Evolutionary conservation across 495 filamentous ascomycete genomes (phyloP).

Genomic region (Monascus purpureus): DNA sequence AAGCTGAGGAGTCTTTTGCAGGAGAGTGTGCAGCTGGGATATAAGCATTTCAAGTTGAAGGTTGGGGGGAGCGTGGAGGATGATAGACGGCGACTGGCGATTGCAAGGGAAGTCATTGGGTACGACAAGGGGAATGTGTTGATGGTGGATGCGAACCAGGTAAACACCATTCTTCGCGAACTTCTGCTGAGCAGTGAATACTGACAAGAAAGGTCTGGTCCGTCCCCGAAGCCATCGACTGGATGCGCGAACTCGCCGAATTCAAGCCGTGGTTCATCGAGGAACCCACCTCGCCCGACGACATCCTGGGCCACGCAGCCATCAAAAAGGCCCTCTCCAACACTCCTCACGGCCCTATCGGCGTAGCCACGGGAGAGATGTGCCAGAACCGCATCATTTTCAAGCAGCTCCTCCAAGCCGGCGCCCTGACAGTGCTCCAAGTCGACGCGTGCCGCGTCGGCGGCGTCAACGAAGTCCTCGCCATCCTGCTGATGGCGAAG

Average conservation of each 20-base stretch:
- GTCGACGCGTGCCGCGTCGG: conserved; percentile 86
- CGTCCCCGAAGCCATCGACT: conserved; percentile 78
- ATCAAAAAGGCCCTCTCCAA: conserved; percentile 61
- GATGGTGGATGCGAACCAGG: conserved; percentile 93
- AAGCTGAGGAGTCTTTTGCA: conserved; percentile 63
- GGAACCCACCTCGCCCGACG: conserved; percentile 89
- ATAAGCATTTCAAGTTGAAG: conserved; percentile 86
- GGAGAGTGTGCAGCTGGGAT: conserved; percentile 62
- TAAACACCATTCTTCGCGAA: too few species aligned
- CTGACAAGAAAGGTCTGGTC: conserved; percentile 51
- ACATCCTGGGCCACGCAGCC: conserved; percentile 77
- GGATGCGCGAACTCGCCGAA: conserved; percentile 69
- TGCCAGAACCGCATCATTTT: conserved; percentile 91
- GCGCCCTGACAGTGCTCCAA: conserved; percentile 79
- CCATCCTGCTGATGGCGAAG: conserved; percentile 79
- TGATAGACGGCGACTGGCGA: conserved; percentile 52
- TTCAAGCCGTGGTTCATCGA: conserved; percentile 97
- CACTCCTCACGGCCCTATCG: conserved; percentile 51
- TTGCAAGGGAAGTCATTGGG: conserved; percentile 72
- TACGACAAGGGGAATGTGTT: conserved; percentile 77
- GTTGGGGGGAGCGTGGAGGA: conserved; percentile 61
- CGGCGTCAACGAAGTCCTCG: conserved; percentile 84
- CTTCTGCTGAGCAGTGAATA: too few species aligned
- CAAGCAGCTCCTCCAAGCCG: conserved; percentile 72
- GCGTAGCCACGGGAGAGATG: conserved; percentile 92